Evolutionary conservation across 78 protist species (phyloP).

Genomic region (Anaeramoeba flamelloides): DNA sequence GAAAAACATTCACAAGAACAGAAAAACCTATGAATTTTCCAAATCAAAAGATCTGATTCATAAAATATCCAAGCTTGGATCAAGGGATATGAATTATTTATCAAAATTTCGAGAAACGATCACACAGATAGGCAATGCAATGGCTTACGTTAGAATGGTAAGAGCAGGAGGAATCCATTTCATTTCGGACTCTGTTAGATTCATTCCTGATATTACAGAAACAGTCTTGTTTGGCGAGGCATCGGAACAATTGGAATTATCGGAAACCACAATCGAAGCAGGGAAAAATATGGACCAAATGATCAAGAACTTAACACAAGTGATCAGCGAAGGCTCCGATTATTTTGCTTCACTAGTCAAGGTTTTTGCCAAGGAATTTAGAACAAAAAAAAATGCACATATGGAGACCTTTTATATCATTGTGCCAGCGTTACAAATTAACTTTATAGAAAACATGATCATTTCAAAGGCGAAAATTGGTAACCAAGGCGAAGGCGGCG

Average conservation of each 20-base stretch:
- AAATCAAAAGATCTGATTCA: no score
- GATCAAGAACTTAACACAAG: conserved; percentile 30
- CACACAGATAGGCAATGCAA: conserved; percentile 68
- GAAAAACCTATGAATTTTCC: no score
- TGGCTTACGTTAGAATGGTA: conserved; percentile 84
- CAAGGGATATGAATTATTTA: conserved; percentile 51
- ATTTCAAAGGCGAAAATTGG: conserved; percentile 56
- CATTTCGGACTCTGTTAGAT: conserved; percentile 40
- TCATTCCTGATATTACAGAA: conserved; percentile 57
- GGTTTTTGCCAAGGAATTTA: conserved; percentile 24
- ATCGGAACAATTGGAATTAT: conserved; percentile 7
- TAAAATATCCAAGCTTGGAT: no score
- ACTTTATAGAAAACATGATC: conserved; percentile 57
- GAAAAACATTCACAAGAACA: no score
- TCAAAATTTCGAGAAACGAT: conserved; percentile 71
- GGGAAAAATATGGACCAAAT: conserved; percentile 34
- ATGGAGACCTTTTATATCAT: conserved; percentile 50
- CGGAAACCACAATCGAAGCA: no score
- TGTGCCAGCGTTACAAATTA: conserved; percentile 72
- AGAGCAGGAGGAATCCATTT: conserved; percentile 64
- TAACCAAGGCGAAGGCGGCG: no score
- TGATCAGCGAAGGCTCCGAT: conserved; percentile 65
- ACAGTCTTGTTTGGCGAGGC: conserved; percentile 51
- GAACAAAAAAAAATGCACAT: conserved; percentile 35
- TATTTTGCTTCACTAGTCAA: conserved; percentile 52